These are phyloP conservation scores for Aurifilum marmelostoma DNA, from an alignment of 2,329 filamentous ascomycete species.

Conservation along the genomic window DNA sequence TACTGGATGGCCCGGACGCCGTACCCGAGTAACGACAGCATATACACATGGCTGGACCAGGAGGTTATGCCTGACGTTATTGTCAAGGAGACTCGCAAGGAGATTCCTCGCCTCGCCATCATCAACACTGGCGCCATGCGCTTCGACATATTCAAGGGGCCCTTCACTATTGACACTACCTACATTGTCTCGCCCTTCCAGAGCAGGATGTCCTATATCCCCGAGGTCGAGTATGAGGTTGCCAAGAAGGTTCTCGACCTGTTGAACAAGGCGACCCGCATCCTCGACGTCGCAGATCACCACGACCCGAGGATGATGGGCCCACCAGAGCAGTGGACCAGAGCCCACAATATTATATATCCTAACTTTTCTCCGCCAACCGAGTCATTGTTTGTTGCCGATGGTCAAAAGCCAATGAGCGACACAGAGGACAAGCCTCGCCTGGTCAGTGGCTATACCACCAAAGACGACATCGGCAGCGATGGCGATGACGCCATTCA, in stretches of 20 bases:
- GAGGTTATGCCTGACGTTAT: conserved; percentile 73
- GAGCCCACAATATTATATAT: conserved; percentile 35
- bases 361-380: conserved; percentile 30
- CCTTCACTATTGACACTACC: conserved; percentile 85
- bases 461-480: conserved; percentile 76
- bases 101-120: conserved; percentile 71
- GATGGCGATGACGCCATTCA: conserved; percentile 94
- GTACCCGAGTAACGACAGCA: conserved; percentile 73
- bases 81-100: conserved; percentile 57
- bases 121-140: conserved; percentile 90
- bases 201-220: conserved; percentile 75
- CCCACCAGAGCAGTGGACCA: conserved; percentile 51
- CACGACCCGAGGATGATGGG: conserved; percentile 51
- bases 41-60: conserved; percentile 80
- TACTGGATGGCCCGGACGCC: conserved; percentile 81
- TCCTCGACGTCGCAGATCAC: conserved; percentile 45
- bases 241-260: conserved; percentile 70
- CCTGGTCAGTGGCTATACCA: conserved; percentile 78
- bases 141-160: conserved; percentile 92
- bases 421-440: conserved; percentile 41
- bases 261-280: conserved; percentile 58
- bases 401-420: conserved; percentile 39
- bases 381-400: conserved; percentile 8
- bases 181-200: conserved; percentile 88
- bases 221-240: conserved; percentile 77